Evolutionary conservation across 495 filamentous ascomycete genomes (phyloP).

Genomic region (Filosporella fistucella): DNA sequence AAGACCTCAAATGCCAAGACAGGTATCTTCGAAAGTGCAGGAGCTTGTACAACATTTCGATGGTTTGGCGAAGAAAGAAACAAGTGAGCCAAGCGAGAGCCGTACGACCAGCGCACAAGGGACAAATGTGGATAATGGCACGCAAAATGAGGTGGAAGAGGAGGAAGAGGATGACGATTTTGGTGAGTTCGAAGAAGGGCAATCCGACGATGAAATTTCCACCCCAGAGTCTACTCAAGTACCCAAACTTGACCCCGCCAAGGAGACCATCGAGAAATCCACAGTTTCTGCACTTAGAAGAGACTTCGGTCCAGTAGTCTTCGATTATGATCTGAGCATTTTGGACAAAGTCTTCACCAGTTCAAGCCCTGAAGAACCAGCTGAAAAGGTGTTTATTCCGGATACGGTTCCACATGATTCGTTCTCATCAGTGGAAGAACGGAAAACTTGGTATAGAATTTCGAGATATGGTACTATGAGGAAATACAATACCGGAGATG

Average conservation of each 20-base stretch:
- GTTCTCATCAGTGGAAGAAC: conserved; percentile 46
- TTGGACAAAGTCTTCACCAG: conserved; percentile 41
- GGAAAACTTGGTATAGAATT: conserved; percentile 60
- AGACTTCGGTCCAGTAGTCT: conserved; percentile 29
- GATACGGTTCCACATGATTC: conserved; percentile 30
- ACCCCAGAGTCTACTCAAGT: conserved; percentile 1
- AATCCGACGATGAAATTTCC: conserved; percentile 12
- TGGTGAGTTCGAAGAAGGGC: conserved; percentile 38
- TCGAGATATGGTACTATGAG: conserved; percentile 51
- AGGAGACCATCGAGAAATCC: not conserved
- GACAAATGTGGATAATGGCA: conserved; percentile 1
- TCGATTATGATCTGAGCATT: conserved; percentile 31
- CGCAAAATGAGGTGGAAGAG: conserved; percentile 13
- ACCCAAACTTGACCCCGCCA: conserved; percentile 6
- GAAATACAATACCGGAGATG: conserved; percentile 48
- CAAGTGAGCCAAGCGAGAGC: conserved; percentile 1
- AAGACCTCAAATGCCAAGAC: conserved; percentile 20
- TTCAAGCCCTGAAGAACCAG: not conserved
- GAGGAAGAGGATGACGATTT: conserved; percentile 46
- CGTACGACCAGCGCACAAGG: not conserved
- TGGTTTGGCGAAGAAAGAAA: conserved; percentile 34
- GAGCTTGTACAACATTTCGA: conserved; percentile 44
- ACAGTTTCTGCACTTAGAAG: conserved; percentile 4
- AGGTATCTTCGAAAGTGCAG: conserved; percentile 37
- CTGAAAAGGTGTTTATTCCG: conserved; percentile 18